Conservation (phyloP, 2,329 filamentous ascomycete species). For the Paecilomyces sp. region DNA sequence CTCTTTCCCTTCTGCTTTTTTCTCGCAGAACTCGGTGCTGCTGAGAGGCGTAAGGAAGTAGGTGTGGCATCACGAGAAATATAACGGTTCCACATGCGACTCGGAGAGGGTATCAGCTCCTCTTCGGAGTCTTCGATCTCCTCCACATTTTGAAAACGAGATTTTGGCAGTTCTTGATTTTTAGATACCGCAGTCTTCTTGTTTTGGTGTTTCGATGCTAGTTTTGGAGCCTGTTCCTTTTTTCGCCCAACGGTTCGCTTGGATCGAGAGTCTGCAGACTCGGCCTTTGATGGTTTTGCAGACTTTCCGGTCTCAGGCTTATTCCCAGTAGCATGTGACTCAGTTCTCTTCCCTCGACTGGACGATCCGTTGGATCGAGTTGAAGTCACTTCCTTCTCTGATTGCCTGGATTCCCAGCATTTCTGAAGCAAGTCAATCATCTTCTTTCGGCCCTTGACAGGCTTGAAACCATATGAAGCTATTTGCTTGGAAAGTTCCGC, state of each 20-base stretch:
- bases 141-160: constrained; percentile 17
- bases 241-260: neutral
- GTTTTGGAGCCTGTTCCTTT: neutral
- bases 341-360: neutral
- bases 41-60: constrained; percentile 7
- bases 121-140: constrained; percentile 33
- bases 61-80: neutral
- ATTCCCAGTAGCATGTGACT: neutral
- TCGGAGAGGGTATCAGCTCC: constrained; percentile 23
- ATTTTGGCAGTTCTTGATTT: constrained; percentile 1
- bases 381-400: neutral
- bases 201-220: neutral
- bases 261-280: neutral
- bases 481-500: constrained; percentile 57
- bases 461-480: constrained; percentile 63
- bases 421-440: constrained; percentile 65
- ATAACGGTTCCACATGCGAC: constrained; percentile 9
- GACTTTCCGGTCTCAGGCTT: neutral
- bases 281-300: neutral
- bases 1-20: neutral
- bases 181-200: neutral
- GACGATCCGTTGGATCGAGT: constrained; percentile 2
- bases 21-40: constrained; percentile 1
- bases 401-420: constrained; percentile 60
- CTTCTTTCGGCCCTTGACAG: constrained; percentile 57